These are phyloP conservation scores for Gracilaria gracilis DNA, from an alignment of 23 red algal genomes.

Conservation along the genomic window DNA sequence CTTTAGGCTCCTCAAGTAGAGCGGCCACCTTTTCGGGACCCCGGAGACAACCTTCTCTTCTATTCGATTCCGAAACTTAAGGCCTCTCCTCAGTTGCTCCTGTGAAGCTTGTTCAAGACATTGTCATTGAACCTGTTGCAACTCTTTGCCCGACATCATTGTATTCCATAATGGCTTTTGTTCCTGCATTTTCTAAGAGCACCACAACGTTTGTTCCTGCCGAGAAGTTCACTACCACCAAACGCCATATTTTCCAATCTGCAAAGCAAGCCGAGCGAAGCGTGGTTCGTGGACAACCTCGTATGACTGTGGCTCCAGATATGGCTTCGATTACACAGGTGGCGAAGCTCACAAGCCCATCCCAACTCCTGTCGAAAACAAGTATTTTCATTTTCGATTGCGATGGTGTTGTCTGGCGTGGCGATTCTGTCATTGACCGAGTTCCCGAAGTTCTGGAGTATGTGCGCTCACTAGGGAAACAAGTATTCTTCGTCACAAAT, in stretches of 20 bases:
- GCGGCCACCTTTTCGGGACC: too few species aligned
- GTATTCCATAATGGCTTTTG: conserved; percentile 40
- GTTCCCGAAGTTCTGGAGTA: conserved; percentile 85
- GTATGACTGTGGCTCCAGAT: conserved; percentile 24
- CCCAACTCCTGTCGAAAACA: conserved; percentile 63
- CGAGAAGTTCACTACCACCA: not conserved
- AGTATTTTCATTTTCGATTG: conserved; percentile 97
- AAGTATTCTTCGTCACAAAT: conserved; percentile 98
- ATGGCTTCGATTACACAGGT: not conserved
- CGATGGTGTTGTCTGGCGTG: conserved; percentile 97
- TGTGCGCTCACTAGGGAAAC: conserved; percentile 82
- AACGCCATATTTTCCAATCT: not conserved
- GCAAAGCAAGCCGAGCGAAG: not conserved
- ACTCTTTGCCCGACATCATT: not conserved
- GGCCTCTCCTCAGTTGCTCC: not conserved
- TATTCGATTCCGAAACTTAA: not conserved
- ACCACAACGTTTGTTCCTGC: conserved; percentile 35
- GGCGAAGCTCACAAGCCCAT: conserved; percentile 49
- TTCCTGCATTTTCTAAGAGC: conserved; percentile 11
- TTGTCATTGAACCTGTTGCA: not conserved
- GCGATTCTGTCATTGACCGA: conserved; percentile 86
- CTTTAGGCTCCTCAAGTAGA: not conserved
- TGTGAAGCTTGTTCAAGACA: not conserved
- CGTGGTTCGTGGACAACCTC: conserved; percentile 1
- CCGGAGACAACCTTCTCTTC: not conserved